These are phyloP conservation scores for Gryganskiella cystojenkinii DNA, from an alignment of 192 early-diverging fungal genomes.

Conservation along the genomic window DNA sequence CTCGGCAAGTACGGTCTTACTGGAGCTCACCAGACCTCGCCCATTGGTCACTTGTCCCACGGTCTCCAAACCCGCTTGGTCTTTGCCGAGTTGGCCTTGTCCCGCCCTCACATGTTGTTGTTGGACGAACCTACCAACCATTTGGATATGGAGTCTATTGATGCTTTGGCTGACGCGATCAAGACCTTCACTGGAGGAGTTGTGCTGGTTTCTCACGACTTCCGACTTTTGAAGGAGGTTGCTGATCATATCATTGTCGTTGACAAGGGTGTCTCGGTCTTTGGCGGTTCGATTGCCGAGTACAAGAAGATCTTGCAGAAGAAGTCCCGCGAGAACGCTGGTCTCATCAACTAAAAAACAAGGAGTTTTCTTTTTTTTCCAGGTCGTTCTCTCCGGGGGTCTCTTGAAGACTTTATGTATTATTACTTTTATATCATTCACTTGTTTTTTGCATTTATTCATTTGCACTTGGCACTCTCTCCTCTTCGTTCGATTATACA, in stretches of 20 bases:
- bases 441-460: too few species aligned
- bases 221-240: slow-evolving; percentile 96
- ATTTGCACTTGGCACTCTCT: too few species aligned
- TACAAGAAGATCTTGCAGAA: slow-evolving; percentile 90
- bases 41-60: slow-evolving; percentile 91
- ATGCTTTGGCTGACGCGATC: slow-evolving; percentile 95
- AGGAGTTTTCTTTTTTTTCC: too few species aligned
- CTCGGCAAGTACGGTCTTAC: slow-evolving; percentile 96
- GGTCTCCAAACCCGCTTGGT: slow-evolving; percentile 96
- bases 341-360: slow-evolving; percentile 53
- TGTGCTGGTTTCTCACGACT: slow-evolving; percentile 99
- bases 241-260: slow-evolving; percentile 96
- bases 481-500: too few species aligned
- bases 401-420: too few species aligned
- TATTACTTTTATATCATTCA: too few species aligned
- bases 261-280: slow-evolving; percentile 78
- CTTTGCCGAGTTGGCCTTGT: slow-evolving; percentile 92
- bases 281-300: slow-evolving; percentile 81
- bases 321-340: slow-evolving; percentile 49
- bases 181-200: slow-evolving; percentile 95
- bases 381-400: too few species aligned
- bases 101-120: slow-evolving; percentile 92
- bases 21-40: slow-evolving; percentile 90
- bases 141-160: slow-evolving; percentile 93
- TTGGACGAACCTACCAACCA: slow-evolving; percentile 99